Evolutionary conservation across 345 rosid genomes (phyloP), one percentile per base, ranked within the genome.

Genomic region (Boechera retrofracta): DNA sequence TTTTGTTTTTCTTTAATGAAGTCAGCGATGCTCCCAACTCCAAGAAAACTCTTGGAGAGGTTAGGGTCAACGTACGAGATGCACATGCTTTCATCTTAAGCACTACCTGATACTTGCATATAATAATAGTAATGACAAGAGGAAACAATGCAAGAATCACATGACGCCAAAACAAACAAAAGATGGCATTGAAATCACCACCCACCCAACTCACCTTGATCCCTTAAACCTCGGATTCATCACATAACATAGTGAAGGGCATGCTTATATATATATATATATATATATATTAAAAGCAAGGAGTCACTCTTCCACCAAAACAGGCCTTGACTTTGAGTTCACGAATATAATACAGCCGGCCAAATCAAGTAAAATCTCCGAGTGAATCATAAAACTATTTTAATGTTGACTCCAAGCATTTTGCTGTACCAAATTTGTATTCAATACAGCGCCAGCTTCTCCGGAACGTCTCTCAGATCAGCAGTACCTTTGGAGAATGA

Each of bases 311-410:
- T 52, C 69, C 79, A 76, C 47, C 63, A 69, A 68, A 69, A 60
- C 36, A 69, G 70, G 80, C 49, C 59, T 70, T 72, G 61, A 65
- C 67, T 72, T 49, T n/a, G 60, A 51, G 63, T 56, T 59, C 68
- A 72, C 7, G 39, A 52, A 49, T 72, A 79, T 59, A 83, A 70
- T 73, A 67, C 10, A 65, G 82, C 88, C 88, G 84, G 71, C 84
- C 84, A 82, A 79, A 83, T 85, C 86, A 67, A 36, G 52, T 72
- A 63, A 76, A 77, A 83, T 85, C 84, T 76, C 68, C 65, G 18
- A 52, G 64, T 68, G 67, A 56, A 44, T 64, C n/a, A 54, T 38
- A 67, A 54, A 47, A 66, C 54, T 60, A 58, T 36, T 67, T 57
- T 68, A 64, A 49, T 59, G 63, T 76, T 69, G 76, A 67, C 82